Percentiles rank a stretch among this genome's conserved stretches.
Conservation (phyloP, 805 yeast genomes). For the Pichia cephalocereana region DNA sequence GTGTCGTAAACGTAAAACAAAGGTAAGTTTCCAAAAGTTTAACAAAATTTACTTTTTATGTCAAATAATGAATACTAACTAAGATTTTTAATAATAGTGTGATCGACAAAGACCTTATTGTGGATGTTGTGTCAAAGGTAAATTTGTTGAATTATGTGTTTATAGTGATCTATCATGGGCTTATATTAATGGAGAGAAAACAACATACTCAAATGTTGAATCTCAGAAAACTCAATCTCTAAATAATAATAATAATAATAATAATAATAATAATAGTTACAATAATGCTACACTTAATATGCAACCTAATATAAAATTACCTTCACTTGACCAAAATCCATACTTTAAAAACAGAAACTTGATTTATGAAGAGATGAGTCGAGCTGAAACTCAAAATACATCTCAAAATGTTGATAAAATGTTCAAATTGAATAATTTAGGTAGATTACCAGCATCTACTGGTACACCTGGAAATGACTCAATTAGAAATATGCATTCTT, state of each 20-base stretch:
- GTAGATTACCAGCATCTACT: background rate
- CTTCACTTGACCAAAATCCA: background rate
- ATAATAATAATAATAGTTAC: too few species aligned
- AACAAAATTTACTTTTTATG: background rate
- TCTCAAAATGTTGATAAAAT: too few species aligned
- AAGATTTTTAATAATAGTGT: constrained; percentile 20
- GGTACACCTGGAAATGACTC: background rate
- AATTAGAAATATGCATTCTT: background rate
- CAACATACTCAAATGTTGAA: background rate
- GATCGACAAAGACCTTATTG: constrained; percentile 28
- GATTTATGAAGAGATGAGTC: background rate
- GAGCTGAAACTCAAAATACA: too few species aligned
- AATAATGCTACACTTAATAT: too few species aligned
- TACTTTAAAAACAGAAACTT: background rate
- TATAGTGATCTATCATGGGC: constrained; percentile 26
- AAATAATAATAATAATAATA: too few species aligned
- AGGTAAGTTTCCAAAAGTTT: constrained; percentile 18
- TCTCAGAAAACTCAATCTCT: too few species aligned
- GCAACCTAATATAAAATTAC: background rate
- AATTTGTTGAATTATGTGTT: constrained; percentile 21
- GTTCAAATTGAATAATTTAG: too few species aligned
- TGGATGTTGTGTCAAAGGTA: constrained; percentile 23
- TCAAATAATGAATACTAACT: constrained; percentile 20
- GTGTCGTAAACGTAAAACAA: constrained; percentile 39
- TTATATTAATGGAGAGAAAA: constrained; percentile 8